Evolutionary conservation across 371 early-diverging fungal species (phyloP).

Genomic region (Sporodiniella umbellata): DNA sequence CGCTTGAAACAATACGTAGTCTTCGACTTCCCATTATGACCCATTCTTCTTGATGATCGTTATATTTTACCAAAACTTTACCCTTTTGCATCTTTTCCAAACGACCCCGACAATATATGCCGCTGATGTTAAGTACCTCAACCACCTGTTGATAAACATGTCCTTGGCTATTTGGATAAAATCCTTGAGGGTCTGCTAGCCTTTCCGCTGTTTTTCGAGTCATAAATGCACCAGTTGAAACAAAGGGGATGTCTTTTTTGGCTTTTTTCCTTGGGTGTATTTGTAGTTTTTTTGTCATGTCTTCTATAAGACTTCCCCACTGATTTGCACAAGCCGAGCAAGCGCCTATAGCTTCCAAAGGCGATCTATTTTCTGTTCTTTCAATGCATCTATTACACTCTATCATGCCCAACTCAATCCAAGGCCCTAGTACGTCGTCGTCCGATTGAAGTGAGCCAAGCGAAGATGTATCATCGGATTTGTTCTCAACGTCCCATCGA

Average conservation of each 20-base stretch:
- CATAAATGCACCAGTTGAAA: conserved; percentile 51
- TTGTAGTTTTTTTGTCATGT: background rate
- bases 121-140: conserved; percentile 46
- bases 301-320: background rate
- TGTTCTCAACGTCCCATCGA: conserved; percentile 18
- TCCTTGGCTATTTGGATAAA: conserved; percentile 42
- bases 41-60: conserved; percentile 60
- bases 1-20: conserved; percentile 4
- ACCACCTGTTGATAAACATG: conserved; percentile 39
- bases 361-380: background rate
- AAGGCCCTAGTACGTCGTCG: conserved; percentile 41
- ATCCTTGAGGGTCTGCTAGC: conserved; percentile 28
- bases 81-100: conserved; percentile 43
- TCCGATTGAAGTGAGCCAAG: conserved; percentile 34
- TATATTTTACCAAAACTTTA: conserved; percentile 50
- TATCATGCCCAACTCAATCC: conserved; percentile 27
- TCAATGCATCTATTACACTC: background rate
- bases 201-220: conserved; percentile 45
- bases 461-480: conserved; percentile 7
- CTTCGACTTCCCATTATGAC: conserved; percentile 57
- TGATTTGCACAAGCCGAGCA: conserved; percentile 4
- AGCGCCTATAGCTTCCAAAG: conserved; percentile 1
- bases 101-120: conserved; percentile 49
- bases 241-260: conserved; percentile 12
- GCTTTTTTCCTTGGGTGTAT: background rate